Evolutionary conservation across 306 rosid genomes (phyloP), one percentile per base, ranked within the genome.

Genomic region (Quillaja saponaria): DNA sequence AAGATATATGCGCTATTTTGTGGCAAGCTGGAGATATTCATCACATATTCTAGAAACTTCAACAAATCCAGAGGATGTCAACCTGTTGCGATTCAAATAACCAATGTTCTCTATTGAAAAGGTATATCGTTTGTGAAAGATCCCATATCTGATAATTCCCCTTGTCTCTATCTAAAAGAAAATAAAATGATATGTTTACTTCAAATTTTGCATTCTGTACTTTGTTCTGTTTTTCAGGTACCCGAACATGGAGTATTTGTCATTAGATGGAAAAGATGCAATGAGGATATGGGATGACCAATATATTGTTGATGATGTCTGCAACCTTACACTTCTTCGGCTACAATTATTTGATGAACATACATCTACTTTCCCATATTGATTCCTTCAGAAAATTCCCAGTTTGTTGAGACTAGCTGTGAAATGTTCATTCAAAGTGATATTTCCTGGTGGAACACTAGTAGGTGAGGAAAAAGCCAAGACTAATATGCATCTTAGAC

Each of bases 361-460:
- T 13, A 19, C 58, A n/a, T 20, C 11, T 52, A 39, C 1, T 25
- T 52, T 65, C 61, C 61, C 44, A 39, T 39, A 39, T 39, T 39
- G 44, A 1, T 39, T 39, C 44, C 3, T 39, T 39, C 12, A 39
- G 13, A 11, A 8, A 28, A 13, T 25, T 3, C 57, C 57, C 10
- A 52, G 0, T 21, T 16, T 52, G 9, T 2, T 21, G 6, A 3
- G 0, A 13, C 38, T 52, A 10, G 0, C 1, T 25, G 38, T 52
- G 28, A 1, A 11, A 2, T 52, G 58, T 52, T 21, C 34, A 33
- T 52, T 52, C 8, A 12, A 21, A n/a, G 58, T 21, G 39, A 20
- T 51, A 40, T 51, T 64, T 13, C 33, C 9, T 1, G 16, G 40
- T 5, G 11, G 7, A 10, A 10, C 3, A 12, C 0, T 6, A 10